phyloP scores from a whole-genome alignment of 2,329 filamentous ascomycete species.

The Aspergillus tamarii region DNA sequence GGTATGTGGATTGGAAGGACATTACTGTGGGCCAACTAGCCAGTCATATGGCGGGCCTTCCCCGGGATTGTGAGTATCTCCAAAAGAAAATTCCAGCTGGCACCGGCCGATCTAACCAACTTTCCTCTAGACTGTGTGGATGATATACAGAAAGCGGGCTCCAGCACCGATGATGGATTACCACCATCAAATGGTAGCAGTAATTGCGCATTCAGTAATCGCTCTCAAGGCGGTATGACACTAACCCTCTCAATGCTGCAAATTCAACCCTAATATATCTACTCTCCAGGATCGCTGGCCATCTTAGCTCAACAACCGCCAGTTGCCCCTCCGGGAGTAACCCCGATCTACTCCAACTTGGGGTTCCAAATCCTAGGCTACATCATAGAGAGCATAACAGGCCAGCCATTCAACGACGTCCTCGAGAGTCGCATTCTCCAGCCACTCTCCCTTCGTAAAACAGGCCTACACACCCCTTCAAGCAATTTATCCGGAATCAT shows the following conservation, averaged over 20 bases:
- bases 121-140: background rate
- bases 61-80: slow-evolving; percentile 22
- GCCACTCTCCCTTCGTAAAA: background rate
- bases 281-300: background rate
- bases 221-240: background rate
- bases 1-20: slow-evolving; percentile 19
- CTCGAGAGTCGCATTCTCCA: background rate
- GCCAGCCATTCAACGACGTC: background rate
- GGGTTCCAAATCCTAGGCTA: slow-evolving; percentile 1
- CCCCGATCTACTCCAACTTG: slow-evolving; percentile 2
- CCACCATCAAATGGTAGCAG: background rate
- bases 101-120: background rate
- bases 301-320: background rate
- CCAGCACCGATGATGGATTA: background rate
- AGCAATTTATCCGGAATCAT: background rate
- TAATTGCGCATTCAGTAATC: background rate
- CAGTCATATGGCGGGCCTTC: slow-evolving; percentile 26
- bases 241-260: background rate
- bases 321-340: background rate
- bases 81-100: too few relatives aligned
- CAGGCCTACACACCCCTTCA: background rate
- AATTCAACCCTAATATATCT: background rate
- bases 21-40: slow-evolving; percentile 29
- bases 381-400: background rate
- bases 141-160: background rate